Conservation (phyloP, 345 rosid species). For the Rhizophora mangle region DNA sequence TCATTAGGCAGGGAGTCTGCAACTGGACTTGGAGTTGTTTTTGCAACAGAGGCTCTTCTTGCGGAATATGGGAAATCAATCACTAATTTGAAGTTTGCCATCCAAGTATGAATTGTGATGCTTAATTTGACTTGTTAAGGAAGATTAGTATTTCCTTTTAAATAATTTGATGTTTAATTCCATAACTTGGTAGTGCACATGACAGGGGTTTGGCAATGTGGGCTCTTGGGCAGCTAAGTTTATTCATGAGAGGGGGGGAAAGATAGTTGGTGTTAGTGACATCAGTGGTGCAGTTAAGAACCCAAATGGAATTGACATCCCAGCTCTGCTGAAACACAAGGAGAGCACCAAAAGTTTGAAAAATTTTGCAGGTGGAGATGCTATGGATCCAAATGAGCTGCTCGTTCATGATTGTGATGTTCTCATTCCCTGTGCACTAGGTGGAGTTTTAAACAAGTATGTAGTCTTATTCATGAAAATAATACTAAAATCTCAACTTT, state of each 20-base stretch:
- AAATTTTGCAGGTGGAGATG: slow-evolving; percentile 12
- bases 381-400: slow-evolving; percentile 15
- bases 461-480: no score
- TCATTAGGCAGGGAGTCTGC: slow-evolving; percentile 29
- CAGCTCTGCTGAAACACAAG: slow-evolving; percentile 14
- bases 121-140: background rate
- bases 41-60: slow-evolving; percentile 25
- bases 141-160: no score
- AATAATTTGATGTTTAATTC: background rate
- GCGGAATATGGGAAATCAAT: slow-evolving; percentile 22
- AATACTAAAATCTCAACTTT: background rate
- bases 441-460: slow-evolving; percentile 24
- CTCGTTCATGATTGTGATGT: slow-evolving; percentile 28
- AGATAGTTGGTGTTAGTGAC: slow-evolving; percentile 21
- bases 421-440: slow-evolving; percentile 24
- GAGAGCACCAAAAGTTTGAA: slow-evolving; percentile 6
- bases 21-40: slow-evolving; percentile 23
- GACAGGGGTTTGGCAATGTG: slow-evolving; percentile 26
- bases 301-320: slow-evolving; percentile 18
- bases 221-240: slow-evolving; percentile 19
- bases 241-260: slow-evolving; percentile 18
- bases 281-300: slow-evolving; percentile 24
- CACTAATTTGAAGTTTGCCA: slow-evolving; percentile 8
- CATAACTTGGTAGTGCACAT: background rate
- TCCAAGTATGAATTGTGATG: slow-evolving; percentile 13